Percentiles rank a stretch among this genome's conserved stretches.
These are phyloP conservation scores for Dujonia santamariae DNA, from an alignment of 1,139 yeast genomes.

Conservation along the genomic window DNA sequence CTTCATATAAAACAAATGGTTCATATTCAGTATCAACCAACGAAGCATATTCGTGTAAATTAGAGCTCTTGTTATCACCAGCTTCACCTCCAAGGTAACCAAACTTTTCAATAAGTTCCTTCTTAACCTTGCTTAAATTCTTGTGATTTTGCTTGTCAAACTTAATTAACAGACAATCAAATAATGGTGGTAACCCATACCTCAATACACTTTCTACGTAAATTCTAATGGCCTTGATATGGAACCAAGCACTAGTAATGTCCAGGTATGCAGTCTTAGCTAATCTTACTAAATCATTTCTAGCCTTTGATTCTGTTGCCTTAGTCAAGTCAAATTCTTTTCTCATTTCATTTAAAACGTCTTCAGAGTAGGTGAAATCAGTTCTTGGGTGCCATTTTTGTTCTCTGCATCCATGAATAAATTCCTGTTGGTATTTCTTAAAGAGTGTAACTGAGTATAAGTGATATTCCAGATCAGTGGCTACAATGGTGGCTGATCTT, in stretches of 20 bases:
- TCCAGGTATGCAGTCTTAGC: slow-evolving; percentile 88
- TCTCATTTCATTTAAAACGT: slow-evolving; percentile 64
- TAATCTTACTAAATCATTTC: slow-evolving; percentile 76
- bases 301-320: slow-evolving; percentile 68
- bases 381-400: slow-evolving; percentile 84
- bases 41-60: slow-evolving; percentile 82
- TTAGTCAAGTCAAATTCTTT: slow-evolving; percentile 76
- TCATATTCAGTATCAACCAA: slow-evolving; percentile 93
- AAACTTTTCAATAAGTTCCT: slow-evolving; percentile 66
- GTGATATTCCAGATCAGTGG: slow-evolving; percentile 69
- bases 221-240: slow-evolving; percentile 63
- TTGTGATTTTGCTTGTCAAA: slow-evolving; percentile 36
- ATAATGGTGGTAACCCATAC: slow-evolving; percentile 95
- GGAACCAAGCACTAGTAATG: slow-evolving; percentile 82
- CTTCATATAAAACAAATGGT: slow-evolving; percentile 83
- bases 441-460: slow-evolving; percentile 81
- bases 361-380: slow-evolving; percentile 81
- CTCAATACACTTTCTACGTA: slow-evolving; percentile 74
- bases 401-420: slow-evolving; percentile 72
- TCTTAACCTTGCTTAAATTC: slow-evolving; percentile 55
- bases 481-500: slow-evolving; percentile 70
- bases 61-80: slow-evolving; percentile 65
- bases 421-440: slow-evolving; percentile 73
- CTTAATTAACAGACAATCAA: slow-evolving; percentile 60
- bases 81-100: slow-evolving; percentile 93